phyloP scores from a whole-genome alignment of 768 basidiomycete genomes.

The Podaxis rugospora region DNA sequence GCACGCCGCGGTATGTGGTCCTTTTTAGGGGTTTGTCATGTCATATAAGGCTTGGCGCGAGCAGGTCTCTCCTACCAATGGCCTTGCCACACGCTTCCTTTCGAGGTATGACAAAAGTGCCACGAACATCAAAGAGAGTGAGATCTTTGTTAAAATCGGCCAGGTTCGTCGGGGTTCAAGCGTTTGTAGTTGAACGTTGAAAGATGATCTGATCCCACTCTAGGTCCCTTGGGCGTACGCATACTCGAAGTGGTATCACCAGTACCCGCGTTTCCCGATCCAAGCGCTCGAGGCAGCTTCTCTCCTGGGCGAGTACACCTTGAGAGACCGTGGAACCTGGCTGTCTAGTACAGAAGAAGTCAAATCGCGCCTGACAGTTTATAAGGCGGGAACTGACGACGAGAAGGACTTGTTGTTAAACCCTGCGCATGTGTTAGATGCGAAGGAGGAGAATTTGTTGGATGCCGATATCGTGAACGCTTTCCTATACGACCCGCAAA shows the following conservation, averaged over 20 bases:
- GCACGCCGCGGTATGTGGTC: slow-evolving; percentile 30
- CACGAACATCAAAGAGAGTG: slow-evolving; percentile 54
- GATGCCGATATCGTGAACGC: slow-evolving; percentile 25
- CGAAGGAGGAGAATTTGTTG: slow-evolving; percentile 20
- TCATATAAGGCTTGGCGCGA: slow-evolving; percentile 7
- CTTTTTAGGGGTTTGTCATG: neutral
- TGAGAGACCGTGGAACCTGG: slow-evolving; percentile 49
- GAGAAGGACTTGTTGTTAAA: slow-evolving; percentile 41
- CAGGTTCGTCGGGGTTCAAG: slow-evolving; percentile 27
- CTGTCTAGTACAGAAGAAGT: slow-evolving; percentile 34
- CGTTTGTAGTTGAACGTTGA: neutral
- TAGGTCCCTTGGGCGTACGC: slow-evolving; percentile 52
- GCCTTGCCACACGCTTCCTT: slow-evolving; percentile 42
- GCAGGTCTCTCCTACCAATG: slow-evolving; percentile 24
- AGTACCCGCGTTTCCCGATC: slow-evolving; percentile 48
- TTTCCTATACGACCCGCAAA: slow-evolving; percentile 22
- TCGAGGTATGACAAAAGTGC: slow-evolving; percentile 57
- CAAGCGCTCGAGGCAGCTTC: slow-evolving; percentile 46
- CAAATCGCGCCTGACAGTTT: slow-evolving; percentile 29
- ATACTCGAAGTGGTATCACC: slow-evolving; percentile 57
- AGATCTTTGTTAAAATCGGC: slow-evolving; percentile 44
- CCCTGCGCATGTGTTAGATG: slow-evolving; percentile 41
- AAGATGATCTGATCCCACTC: neutral
- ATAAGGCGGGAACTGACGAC: slow-evolving; percentile 36
- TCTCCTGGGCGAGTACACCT: slow-evolving; percentile 44